phyloP scores from a whole-genome alignment of 2,329 filamentous ascomycete species.

The Botrytis galanthina region DNA sequence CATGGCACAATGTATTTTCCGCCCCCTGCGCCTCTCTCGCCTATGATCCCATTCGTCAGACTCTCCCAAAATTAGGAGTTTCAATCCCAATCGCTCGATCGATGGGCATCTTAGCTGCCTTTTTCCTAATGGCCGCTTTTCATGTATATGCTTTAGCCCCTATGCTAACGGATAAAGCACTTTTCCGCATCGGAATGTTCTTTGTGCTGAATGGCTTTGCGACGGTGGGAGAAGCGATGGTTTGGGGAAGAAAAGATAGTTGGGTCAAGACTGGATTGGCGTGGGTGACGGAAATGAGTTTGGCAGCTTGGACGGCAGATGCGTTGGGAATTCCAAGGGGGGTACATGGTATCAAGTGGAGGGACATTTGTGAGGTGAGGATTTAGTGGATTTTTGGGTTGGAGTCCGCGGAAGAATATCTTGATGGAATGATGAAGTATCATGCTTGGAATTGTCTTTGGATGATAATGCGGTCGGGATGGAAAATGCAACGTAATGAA shows the following conservation, averaged over 20 bases:
- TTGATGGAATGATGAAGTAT: neutral
- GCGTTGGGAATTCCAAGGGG: constrained; percentile 40
- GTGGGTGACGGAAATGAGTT: constrained; percentile 39
- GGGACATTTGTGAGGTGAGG: constrained; percentile 32
- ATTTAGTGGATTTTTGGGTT: neutral
- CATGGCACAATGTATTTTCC: constrained; percentile 45
- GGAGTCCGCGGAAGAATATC: neutral
- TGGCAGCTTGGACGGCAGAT: constrained; percentile 40
- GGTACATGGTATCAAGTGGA: constrained; percentile 38
- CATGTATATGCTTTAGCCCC: constrained; percentile 42
- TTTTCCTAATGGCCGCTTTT: constrained; percentile 43
- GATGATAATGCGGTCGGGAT: neutral
- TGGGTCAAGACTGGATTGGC: constrained; percentile 38
- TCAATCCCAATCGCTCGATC: constrained; percentile 38
- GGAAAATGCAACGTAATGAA: neutral
- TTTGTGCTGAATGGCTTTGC: constrained; percentile 44
- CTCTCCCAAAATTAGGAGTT: constrained; percentile 37
- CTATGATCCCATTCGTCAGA: constrained; percentile 40
- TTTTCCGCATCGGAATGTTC: constrained; percentile 40
- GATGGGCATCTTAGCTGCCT: constrained; percentile 41
- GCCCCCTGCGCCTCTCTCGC: constrained; percentile 43
- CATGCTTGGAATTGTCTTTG: neutral
- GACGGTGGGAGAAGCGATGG: constrained; percentile 37
- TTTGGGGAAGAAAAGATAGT: constrained; percentile 41
- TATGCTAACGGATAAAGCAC: constrained; percentile 37